These are phyloP conservation scores for Chlamydomonas eustigma DNA, from an alignment of 139 green algal genomes.

Conservation along the genomic window DNA sequence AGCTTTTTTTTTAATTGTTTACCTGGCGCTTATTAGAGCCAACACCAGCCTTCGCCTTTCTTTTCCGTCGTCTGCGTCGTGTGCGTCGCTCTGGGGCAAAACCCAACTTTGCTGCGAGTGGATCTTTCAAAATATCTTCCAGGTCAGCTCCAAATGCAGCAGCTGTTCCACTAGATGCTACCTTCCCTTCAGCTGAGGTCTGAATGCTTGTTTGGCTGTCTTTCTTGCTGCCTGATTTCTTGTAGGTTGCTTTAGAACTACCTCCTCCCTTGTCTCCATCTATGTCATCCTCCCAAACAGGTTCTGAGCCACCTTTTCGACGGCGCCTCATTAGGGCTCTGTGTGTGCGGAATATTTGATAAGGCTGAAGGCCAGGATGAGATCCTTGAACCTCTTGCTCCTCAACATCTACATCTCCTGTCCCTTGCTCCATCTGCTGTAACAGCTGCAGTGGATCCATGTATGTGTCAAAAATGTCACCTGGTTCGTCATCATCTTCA, in stretches of 20 bases:
- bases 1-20: too few relatives aligned
- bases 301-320: too few relatives aligned
- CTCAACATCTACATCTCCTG: background rate
- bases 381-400: too few relatives aligned
- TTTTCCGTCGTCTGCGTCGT: slow-evolving; percentile 20
- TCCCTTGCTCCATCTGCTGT: slow-evolving; percentile 34
- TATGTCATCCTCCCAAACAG: background rate
- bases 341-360: background rate
- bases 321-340: background rate
- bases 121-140: slow-evolving; percentile 53
- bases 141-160: slow-evolving; percentile 44
- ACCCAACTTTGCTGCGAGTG: slow-evolving; percentile 51
- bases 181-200: too few relatives aligned
- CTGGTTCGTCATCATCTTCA: slow-evolving; percentile 23
- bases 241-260: too few relatives aligned
- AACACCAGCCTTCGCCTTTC: background rate
- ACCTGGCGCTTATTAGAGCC: slow-evolving; percentile 3
- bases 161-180: too few relatives aligned
- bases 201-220: too few relatives aligned
- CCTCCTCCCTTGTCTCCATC: background rate
- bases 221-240: too few relatives aligned
- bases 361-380: background rate
- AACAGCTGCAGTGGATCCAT: slow-evolving; percentile 47
- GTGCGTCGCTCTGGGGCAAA: slow-evolving; percentile 21
- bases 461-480: slow-evolving; percentile 37